Conservation (phyloP, 306 rosid genomes). For the Begonia fuchsioides region DNA sequence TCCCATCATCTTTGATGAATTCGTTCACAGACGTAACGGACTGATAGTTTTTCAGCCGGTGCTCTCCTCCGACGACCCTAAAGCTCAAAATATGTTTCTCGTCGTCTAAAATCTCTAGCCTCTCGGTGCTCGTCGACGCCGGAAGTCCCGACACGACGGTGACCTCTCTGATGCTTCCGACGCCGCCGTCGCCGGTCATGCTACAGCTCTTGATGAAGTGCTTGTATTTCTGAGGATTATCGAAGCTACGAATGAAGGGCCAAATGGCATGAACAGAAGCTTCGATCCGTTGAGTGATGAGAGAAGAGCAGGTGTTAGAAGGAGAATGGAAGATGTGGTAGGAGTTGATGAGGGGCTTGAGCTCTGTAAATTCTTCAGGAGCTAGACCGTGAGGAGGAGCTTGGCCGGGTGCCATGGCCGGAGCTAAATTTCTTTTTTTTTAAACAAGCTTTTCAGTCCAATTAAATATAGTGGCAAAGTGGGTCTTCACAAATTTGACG, state of each 20-base stretch:
- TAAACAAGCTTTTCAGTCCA: too few relatives aligned
- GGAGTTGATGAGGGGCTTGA: slow-evolving; percentile 30
- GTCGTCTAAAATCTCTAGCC: slow-evolving; percentile 79
- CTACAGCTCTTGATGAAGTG: slow-evolving; percentile 81
- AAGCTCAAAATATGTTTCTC: slow-evolving; percentile 64
- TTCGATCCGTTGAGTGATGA: slow-evolving; percentile 51
- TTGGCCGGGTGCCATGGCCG: slow-evolving; percentile 14
- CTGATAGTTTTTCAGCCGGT: slow-evolving; percentile 57
- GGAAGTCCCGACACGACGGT: slow-evolving; percentile 81
- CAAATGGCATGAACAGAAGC: slow-evolving; percentile 45
- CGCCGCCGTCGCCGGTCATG: slow-evolving; percentile 58
- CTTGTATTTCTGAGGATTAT: slow-evolving; percentile 63
- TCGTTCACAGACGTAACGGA: slow-evolving; percentile 75
- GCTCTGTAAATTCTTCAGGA: slow-evolving; percentile 31
- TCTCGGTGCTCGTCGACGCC: slow-evolving; percentile 80
- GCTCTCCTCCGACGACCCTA: slow-evolving; percentile 78
- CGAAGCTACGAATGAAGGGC: slow-evolving; percentile 57
- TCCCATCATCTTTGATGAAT: slow-evolving; percentile 24
- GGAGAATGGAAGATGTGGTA: slow-evolving; percentile 39
- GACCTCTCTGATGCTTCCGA: slow-evolving; percentile 73
- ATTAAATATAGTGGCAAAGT: too few relatives aligned
- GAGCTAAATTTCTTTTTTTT: not conserved
- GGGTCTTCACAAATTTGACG: too few relatives aligned
- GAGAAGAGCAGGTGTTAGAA: slow-evolving; percentile 50
- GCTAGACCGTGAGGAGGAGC: slow-evolving; percentile 29